These are phyloP conservation scores for Auricularia heimuer DNA, from an alignment of 768 basidiomycete species.

Conservation along the genomic window DNA sequence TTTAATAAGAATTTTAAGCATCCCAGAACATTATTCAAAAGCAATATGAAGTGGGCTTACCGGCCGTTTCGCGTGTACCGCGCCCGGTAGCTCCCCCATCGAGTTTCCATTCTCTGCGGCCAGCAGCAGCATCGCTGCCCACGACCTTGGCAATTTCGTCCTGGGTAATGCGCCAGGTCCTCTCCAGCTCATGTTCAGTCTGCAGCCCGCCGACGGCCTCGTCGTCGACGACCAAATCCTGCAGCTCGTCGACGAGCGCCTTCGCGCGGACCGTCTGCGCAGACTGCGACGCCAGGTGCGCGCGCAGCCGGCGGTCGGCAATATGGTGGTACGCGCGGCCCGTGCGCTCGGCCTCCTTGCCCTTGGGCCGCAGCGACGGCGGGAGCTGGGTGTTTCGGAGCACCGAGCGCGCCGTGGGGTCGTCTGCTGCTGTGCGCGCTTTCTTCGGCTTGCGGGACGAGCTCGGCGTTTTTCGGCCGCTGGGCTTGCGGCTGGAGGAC, in stretches of 20 bases:
- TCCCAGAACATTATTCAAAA: too few species aligned
- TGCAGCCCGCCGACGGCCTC: constrained; percentile 50
- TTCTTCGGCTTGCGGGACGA: constrained; percentile 3
- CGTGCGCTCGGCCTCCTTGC: constrained; percentile 25
- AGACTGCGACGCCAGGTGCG: constrained; percentile 53
- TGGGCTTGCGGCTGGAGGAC: constrained; percentile 30
- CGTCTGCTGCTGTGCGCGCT: constrained; percentile 16
- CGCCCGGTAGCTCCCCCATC: constrained; percentile 80
- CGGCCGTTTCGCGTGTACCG: constrained; percentile 89
- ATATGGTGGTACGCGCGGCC: constrained; percentile 45
- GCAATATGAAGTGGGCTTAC: constrained; percentile 30
- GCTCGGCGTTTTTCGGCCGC: constrained; percentile 29
- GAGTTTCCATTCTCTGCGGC: constrained; percentile 68
- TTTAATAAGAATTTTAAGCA: neutral
- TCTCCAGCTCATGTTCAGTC: constrained; percentile 70
- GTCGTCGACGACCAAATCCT: constrained; percentile 56
- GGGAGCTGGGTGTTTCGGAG: constrained; percentile 51
- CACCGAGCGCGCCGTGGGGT: constrained; percentile 51
- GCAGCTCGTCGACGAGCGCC: constrained; percentile 53
- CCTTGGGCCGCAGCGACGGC: constrained; percentile 46
- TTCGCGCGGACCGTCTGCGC: constrained; percentile 53
- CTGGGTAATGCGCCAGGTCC: constrained; percentile 84
- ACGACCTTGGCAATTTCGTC: constrained; percentile 56
- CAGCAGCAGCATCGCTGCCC: constrained; percentile 65
- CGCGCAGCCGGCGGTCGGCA: constrained; percentile 65